Conservation (phyloP, 2,329 filamentous ascomycete species). For the Hypoxylon sp. region DNA sequence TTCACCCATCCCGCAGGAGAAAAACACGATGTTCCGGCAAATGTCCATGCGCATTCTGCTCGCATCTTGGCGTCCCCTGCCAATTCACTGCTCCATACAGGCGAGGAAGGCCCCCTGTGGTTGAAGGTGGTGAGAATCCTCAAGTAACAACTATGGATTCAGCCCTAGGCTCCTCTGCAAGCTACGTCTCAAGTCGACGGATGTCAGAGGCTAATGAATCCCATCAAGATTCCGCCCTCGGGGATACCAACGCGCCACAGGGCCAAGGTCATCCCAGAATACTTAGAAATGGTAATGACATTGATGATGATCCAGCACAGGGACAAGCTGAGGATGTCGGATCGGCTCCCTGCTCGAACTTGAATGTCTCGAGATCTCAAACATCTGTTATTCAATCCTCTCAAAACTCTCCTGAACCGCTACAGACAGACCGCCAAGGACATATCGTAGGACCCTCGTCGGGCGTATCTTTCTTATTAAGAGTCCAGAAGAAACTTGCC, state of each 20-base stretch:
- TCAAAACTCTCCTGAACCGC: slow-evolving; percentile 61
- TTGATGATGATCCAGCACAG: background rate
- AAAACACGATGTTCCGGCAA: slow-evolving; percentile 28
- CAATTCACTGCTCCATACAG: slow-evolving; percentile 27
- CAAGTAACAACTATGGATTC: slow-evolving; percentile 3
- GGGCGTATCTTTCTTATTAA: slow-evolving; percentile 64
- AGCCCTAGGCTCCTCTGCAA: background rate
- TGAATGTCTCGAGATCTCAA: slow-evolving; percentile 8
- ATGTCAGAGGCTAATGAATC: background rate
- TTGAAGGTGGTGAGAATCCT: slow-evolving; percentile 11
- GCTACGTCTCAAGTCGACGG: background rate
- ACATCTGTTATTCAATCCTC: slow-evolving; percentile 47
- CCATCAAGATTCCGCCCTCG: background rate
- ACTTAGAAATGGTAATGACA: background rate
- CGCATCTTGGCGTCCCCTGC: slow-evolving; percentile 20
- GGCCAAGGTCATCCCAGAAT: slow-evolving; percentile 1
- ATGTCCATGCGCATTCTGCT: slow-evolving; percentile 20
- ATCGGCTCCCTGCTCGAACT: background rate
- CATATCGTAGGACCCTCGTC: slow-evolving; percentile 64
- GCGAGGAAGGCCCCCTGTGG: slow-evolving; percentile 15
- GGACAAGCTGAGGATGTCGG: background rate
- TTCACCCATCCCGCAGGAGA: slow-evolving; percentile 5
- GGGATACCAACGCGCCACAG: background rate
- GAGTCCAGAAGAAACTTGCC: slow-evolving; percentile 63
- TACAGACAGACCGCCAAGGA: slow-evolving; percentile 62